These are phyloP conservation scores for Elaphomyces granulatus DNA, from an alignment of 495 filamentous ascomycete genomes.

Conservation along the genomic window DNA sequence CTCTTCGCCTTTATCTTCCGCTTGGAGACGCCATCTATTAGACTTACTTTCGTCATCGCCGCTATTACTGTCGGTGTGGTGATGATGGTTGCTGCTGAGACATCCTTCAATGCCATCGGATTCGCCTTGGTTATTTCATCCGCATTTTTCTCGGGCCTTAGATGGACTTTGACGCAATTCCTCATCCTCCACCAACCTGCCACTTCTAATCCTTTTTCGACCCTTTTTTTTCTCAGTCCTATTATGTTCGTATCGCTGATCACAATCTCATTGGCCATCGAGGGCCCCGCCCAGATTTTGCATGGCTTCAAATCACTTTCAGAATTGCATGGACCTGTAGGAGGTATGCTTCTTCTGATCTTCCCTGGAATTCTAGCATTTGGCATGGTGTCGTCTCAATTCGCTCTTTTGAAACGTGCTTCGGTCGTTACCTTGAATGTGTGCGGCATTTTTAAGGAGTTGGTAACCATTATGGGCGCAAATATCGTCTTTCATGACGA, in stretches of 20 bases:
- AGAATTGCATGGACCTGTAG: constrained; percentile 39
- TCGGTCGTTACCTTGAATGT: constrained; percentile 75
- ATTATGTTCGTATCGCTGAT: constrained; percentile 67
- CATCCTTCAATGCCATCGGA: constrained; percentile 56
- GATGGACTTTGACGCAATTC: constrained; percentile 77
- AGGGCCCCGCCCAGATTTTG: constrained; percentile 45
- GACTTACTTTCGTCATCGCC: constrained; percentile 59
- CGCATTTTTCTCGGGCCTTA: constrained; percentile 72
- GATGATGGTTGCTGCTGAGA: constrained; percentile 83
- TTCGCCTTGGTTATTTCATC: constrained; percentile 70
- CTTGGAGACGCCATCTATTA: constrained; percentile 61
- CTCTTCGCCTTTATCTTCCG: constrained; percentile 75
- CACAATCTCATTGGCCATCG: constrained; percentile 58
- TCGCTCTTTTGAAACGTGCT: constrained; percentile 70
- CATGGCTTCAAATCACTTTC: constrained; percentile 40
- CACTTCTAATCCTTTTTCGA: constrained; percentile 73
- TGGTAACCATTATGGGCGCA: constrained; percentile 69
- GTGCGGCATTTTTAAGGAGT: constrained; percentile 84
- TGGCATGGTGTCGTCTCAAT: constrained; percentile 77
- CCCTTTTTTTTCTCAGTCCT: constrained; percentile 75
- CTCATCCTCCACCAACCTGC: constrained; percentile 70
- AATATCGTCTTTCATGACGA: constrained; percentile 61
- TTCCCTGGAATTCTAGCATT: constrained; percentile 74
- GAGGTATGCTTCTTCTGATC: constrained; percentile 43
- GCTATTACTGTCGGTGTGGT: constrained; percentile 74